Conservation (phyloP, 495 filamentous ascomycete genomes). For the Hypoxylon lienhwacheense region DNA sequence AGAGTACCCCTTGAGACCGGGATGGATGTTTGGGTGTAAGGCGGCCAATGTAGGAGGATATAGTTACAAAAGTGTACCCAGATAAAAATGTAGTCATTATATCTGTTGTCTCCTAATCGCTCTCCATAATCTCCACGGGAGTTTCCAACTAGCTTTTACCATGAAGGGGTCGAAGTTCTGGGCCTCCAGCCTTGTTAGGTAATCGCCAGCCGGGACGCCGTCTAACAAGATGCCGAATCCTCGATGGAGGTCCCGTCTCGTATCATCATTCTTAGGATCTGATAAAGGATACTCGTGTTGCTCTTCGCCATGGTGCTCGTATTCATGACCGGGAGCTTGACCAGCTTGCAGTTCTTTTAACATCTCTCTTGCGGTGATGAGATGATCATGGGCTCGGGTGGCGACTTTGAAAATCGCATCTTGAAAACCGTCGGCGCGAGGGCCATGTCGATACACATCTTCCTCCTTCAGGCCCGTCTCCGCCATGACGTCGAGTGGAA, state of each 20-base stretch:
- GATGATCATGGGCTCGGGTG: slow-evolving; percentile 89
- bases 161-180: slow-evolving; percentile 76
- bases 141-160: slow-evolving; percentile 77
- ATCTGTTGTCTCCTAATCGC: slow-evolving; percentile 64
- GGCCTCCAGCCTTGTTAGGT: slow-evolving; percentile 74
- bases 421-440: slow-evolving; percentile 71
- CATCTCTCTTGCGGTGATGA: slow-evolving; percentile 94
- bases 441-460: slow-evolving; percentile 79
- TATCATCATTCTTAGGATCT: slow-evolving; percentile 34
- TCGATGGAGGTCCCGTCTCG: slow-evolving; percentile 56
- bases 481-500: slow-evolving; percentile 91
- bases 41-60: too few species aligned
- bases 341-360: slow-evolving; percentile 73
- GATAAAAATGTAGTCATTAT: slow-evolving; percentile 6
- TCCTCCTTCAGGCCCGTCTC: slow-evolving; percentile 78
- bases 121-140: slow-evolving; percentile 84
- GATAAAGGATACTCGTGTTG: slow-evolving; percentile 65
- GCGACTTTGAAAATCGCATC: slow-evolving; percentile 93
- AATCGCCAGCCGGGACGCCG: slow-evolving; percentile 73
- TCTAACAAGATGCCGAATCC: slow-evolving; percentile 80
- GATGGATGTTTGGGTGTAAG: too few species aligned
- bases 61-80: too few species aligned
- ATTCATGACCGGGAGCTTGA: slow-evolving; percentile 75
- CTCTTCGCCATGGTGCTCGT: slow-evolving; percentile 79
- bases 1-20: too few species aligned